Conservation (phyloP, 2,329 filamentous ascomycete species). For the Exophiala sp. region DNA sequence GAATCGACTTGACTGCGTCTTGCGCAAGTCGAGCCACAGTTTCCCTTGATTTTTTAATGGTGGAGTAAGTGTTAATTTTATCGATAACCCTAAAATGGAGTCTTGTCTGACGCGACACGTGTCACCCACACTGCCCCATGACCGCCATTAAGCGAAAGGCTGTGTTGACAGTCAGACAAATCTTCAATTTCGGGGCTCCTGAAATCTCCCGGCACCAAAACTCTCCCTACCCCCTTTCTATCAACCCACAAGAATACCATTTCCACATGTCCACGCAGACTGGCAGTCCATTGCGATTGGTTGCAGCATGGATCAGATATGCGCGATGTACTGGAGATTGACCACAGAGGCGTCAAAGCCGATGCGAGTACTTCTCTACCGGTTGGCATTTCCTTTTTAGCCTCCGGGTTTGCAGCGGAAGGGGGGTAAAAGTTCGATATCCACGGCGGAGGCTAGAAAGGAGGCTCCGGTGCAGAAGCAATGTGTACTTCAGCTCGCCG, state of each 20-base stretch:
- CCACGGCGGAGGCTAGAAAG: too few relatives aligned
- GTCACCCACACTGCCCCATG: too few relatives aligned
- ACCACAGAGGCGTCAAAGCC: too few relatives aligned
- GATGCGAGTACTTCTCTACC: too few relatives aligned
- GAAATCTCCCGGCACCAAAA: too few relatives aligned
- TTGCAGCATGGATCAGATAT: not conserved
- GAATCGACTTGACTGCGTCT: not conserved
- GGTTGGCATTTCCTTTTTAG: not conserved
- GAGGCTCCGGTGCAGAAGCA: too few relatives aligned
- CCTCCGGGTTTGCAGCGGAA: not conserved
- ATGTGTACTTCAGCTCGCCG: too few relatives aligned
- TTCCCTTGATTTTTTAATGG: not conserved
- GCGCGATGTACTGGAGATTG: not conserved
- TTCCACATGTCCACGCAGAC: not conserved
- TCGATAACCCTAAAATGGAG: not conserved
- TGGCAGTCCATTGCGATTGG: not conserved
- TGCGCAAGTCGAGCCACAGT: constrained; percentile 1
- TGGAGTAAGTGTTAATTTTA: not conserved
- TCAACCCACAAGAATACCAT: not conserved
- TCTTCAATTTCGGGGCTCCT: too few relatives aligned
- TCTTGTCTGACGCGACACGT: too few relatives aligned
- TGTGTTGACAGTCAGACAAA: too few relatives aligned
- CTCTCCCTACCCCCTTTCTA: not conserved
- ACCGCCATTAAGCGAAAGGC: too few relatives aligned
- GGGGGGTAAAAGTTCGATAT: not conserved